Percentiles rank a stretch among this genome's conserved stretches.
phyloP scores from a whole-genome alignment of 345 rosid species.

The Isatis tinctoria region DNA sequence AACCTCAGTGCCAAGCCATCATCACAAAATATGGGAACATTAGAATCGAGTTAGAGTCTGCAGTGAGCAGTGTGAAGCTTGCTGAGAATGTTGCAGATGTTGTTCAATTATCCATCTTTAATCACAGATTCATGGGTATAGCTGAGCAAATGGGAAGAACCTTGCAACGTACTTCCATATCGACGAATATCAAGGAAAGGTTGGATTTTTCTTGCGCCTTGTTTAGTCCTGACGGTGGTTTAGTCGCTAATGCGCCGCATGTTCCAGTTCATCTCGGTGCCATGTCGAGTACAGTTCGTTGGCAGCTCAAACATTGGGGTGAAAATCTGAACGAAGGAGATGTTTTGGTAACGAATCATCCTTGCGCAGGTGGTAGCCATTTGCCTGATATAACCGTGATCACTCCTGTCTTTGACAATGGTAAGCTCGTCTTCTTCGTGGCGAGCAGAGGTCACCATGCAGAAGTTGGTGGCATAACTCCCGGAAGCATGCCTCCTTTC shows the following conservation, averaged over 20 bases:
- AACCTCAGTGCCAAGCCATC: slow-evolving; percentile 74
- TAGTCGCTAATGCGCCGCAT: slow-evolving; percentile 97
- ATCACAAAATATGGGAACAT: slow-evolving; percentile 91
- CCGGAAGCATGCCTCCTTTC: slow-evolving; percentile 99
- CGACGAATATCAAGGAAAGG: slow-evolving; percentile 93
- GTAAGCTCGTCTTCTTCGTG: slow-evolving; percentile 89
- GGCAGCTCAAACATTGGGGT: slow-evolving; percentile 91
- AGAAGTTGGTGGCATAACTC: slow-evolving; percentile 97
- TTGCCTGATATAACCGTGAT: slow-evolving; percentile 95
- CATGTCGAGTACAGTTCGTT: slow-evolving; percentile 88
- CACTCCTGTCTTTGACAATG: slow-evolving; percentile 78
- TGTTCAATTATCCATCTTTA: slow-evolving; percentile 91
- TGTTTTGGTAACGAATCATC: slow-evolving; percentile 91
- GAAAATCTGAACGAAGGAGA: slow-evolving; percentile 77
- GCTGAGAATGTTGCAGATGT: slow-evolving; percentile 85
- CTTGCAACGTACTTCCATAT: slow-evolving; percentile 93
- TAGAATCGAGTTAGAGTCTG: slow-evolving; percentile 61
- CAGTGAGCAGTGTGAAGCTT: slow-evolving; percentile 36
- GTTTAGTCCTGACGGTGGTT: slow-evolving; percentile 89
- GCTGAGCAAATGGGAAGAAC: slow-evolving; percentile 99
- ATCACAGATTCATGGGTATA: slow-evolving; percentile 97
- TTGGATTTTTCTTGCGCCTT: slow-evolving; percentile 97
- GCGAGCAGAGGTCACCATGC: slow-evolving; percentile 99
- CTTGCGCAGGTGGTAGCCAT: slow-evolving; percentile 96
- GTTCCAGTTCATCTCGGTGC: slow-evolving; percentile 98